Conservation (phyloP, 345 rosid species). For the Syzygium aqueum region DNA sequence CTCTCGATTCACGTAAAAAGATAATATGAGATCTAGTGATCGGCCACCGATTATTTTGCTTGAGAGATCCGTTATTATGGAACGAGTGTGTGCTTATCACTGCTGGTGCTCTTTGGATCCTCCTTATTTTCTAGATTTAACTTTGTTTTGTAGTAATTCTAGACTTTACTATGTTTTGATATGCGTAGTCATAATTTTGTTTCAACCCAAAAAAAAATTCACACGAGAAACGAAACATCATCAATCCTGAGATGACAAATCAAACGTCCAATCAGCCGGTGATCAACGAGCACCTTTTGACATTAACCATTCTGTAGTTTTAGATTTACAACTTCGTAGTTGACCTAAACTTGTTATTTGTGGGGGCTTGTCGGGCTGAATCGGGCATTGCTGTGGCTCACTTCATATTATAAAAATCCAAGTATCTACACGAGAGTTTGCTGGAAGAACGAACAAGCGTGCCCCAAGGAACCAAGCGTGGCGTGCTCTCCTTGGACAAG, state of each 20-base stretch:
- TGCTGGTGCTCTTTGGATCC: too few species aligned
- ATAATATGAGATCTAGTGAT: too few species aligned
- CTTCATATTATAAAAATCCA: not conserved
- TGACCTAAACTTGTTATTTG: not conserved
- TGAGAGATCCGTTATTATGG: too few species aligned
- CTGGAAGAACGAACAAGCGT: not conserved
- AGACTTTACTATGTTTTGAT: too few species aligned
- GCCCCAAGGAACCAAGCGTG: not conserved
- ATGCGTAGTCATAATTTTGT: too few species aligned
- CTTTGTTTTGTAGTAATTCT: too few species aligned
- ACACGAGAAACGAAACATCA: too few species aligned
- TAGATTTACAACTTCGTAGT: not conserved
- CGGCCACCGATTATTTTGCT: too few species aligned
- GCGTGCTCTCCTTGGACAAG: not conserved
- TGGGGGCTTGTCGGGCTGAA: not conserved
- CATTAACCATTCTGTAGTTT: not conserved
- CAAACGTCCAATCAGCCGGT: not conserved
- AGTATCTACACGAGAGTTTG: not conserved
- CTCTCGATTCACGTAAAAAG: not conserved
- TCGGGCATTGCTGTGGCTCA: too few species aligned
- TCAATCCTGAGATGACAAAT: not conserved
- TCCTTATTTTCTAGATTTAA: too few species aligned
- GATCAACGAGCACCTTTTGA: not conserved
- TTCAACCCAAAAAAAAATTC: too few species aligned
- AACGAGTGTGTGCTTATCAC: too few species aligned